Evolutionary conservation across 2,329 filamentous ascomycete genomes (phyloP).

Genomic region (Cladosporium cucumerinum): DNA sequence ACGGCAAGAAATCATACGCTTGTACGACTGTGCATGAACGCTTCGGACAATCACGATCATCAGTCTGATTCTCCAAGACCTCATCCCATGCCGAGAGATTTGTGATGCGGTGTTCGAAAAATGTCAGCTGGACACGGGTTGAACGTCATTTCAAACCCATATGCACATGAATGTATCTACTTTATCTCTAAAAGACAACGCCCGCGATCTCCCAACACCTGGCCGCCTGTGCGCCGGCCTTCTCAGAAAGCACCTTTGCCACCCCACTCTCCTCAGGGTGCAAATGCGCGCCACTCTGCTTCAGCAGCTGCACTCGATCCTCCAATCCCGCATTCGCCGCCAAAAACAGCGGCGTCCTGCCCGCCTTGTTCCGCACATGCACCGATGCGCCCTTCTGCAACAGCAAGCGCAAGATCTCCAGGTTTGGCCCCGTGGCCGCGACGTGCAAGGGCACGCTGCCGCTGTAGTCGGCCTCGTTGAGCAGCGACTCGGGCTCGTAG

Average conservation of each 20-base stretch:
- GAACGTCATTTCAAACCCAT: no score
- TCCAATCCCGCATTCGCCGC: conserved; percentile 55
- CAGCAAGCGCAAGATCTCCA: conserved; percentile 55
- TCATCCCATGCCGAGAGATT: no score
- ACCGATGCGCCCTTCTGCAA: conserved; percentile 57
- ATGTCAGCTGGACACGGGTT: no score
- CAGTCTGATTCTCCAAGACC: no score
- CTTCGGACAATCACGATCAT: no score
- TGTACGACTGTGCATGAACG: no score
- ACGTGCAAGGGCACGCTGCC: conserved; percentile 68
- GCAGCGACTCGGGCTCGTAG: conserved; percentile 62
- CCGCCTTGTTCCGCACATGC: conserved; percentile 56
- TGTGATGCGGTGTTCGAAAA: no score
- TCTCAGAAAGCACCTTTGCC: conserved; percentile 43
- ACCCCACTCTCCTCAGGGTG: conserved; percentile 55
- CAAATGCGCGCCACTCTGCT: conserved; percentile 57
- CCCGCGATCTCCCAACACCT: conserved; percentile 10
- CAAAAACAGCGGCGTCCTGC: conserved; percentile 58
- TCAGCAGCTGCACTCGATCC: conserved; percentile 54
- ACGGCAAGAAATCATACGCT: background rate
- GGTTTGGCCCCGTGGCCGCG: conserved; percentile 54
- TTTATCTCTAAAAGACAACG: background rate
- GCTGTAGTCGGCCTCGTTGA: conserved; percentile 75
- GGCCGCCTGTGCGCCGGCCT: background rate
- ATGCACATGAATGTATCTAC: no score